A percentile compares a stretch with the other conserved stretches of the same genome.
These are phyloP conservation scores for Dioscorea alata DNA, from an alignment of 106 monocot genomes.

Conservation along the genomic window DNA sequence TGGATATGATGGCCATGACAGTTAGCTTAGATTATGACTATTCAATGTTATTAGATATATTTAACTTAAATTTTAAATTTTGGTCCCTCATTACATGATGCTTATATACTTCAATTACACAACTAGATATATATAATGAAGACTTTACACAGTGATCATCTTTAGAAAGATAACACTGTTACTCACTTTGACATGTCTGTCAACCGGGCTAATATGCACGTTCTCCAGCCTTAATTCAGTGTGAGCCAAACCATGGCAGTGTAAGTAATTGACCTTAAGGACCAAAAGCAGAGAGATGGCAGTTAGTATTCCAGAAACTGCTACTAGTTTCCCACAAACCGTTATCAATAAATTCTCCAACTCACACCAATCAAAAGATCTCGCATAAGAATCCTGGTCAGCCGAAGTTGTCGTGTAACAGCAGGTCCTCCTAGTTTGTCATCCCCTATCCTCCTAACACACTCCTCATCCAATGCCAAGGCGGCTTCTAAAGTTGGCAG, in stretches of 20 bases:
- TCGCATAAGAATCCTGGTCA: conserved; percentile 89
- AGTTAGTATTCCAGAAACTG: neutral
- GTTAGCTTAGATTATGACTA: too few relatives aligned
- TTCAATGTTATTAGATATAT: too few relatives aligned
- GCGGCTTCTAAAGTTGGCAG: conserved; percentile 92
- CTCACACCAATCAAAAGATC: conserved; percentile 98
- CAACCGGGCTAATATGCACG: conserved; percentile 93
- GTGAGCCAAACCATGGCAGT: conserved; percentile 93
- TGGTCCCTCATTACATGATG: too few relatives aligned
- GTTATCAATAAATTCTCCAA: neutral
- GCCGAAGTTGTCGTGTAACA: conserved; percentile 83
- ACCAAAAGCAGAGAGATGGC: neutral
- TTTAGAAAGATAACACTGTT: too few relatives aligned
- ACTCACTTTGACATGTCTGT: conserved; percentile 93
- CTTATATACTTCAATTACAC: too few relatives aligned
- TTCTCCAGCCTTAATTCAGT: conserved; percentile 90
- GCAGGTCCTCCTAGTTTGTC: conserved; percentile 78
- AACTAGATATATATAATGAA: too few relatives aligned
- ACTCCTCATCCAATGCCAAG: conserved; percentile 80
- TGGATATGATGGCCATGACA: too few relatives aligned
- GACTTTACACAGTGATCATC: too few relatives aligned
- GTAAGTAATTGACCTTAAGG: conserved; percentile 92
- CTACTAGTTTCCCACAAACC: neutral
- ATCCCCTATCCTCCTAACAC: conserved; percentile 90
- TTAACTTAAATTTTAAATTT: too few relatives aligned